Evolutionary conservation across 129 eudicot species (phyloP).

Genomic region (Artemisia argyi): DNA sequence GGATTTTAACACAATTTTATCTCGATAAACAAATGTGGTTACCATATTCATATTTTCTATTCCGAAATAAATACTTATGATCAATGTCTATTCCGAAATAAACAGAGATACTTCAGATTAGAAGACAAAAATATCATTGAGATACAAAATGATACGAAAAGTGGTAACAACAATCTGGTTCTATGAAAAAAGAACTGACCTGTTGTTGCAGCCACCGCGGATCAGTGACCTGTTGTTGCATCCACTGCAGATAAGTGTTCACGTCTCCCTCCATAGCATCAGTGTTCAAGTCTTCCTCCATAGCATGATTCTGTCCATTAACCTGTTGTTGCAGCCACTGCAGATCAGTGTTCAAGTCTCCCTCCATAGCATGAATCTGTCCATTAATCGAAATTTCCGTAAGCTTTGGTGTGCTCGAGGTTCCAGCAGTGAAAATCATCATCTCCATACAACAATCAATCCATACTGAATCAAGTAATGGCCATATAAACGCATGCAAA

Average conservation of each 20-base stretch:
- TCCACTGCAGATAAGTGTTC: slow-evolving; percentile 2
- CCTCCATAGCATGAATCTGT: slow-evolving; percentile 16
- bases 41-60: too few species aligned
- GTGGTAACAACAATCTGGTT: not conserved
- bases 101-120: too few species aligned
- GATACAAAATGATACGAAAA: not conserved
- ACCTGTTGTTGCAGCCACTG: slow-evolving; percentile 23
- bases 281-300: not conserved
- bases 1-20: too few species aligned
- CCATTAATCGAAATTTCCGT: slow-evolving; percentile 20
- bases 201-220: slow-evolving; percentile 16
- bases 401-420: slow-evolving; percentile 24
- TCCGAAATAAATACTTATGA: too few species aligned
- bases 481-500: slow-evolving; percentile 17
- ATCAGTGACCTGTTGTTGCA: slow-evolving; percentile 28
- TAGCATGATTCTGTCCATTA: slow-evolving; percentile 22
- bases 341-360: slow-evolving; percentile 24
- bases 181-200: slow-evolving; percentile 14
- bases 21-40: too few species aligned
- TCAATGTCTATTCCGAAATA: too few species aligned
- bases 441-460: slow-evolving; percentile 32
- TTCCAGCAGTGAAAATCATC: slow-evolving; percentile 27
- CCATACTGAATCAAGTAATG: slow-evolving; percentile 24
- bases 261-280: slow-evolving; percentile 12
- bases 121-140: too few species aligned